Conservation (phyloP, 163 green algal genomes). For the Scenedesmus sp. region DNA sequence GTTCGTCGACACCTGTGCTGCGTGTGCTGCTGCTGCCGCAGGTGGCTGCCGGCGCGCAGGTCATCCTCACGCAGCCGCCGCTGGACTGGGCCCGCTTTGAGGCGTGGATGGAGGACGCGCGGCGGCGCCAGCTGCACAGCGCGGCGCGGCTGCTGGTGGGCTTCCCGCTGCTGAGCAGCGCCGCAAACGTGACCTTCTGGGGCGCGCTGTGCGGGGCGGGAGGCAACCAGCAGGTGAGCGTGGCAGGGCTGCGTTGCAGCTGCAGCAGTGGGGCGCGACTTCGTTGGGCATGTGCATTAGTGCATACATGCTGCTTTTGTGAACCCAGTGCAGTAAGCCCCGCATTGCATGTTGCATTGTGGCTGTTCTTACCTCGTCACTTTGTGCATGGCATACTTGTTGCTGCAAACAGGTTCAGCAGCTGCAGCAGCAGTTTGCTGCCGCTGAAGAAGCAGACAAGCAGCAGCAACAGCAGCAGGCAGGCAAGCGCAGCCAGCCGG, state of each 20-base stretch:
- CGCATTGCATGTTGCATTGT: no score
- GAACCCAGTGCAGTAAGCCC: neutral
- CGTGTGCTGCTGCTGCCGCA: constrained; percentile 42
- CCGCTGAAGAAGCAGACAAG: neutral
- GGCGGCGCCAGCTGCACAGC: constrained; percentile 49
- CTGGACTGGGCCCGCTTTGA: constrained; percentile 76
- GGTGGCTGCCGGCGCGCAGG: constrained; percentile 75
- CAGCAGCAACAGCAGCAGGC: neutral
- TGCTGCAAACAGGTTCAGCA: neutral
- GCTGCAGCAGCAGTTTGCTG: constrained; percentile 45
- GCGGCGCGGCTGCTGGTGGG: constrained; percentile 64
- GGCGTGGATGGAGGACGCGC: constrained; percentile 71
- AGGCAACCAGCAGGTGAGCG: constrained; percentile 38
- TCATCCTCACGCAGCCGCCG: constrained; percentile 88
- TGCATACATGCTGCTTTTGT: neutral
- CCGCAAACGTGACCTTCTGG: constrained; percentile 82
- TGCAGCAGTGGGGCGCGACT: neutral
- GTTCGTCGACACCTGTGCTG: neutral
- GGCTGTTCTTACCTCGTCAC: no score
- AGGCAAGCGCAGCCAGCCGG: neutral
- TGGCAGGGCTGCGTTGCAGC: constrained; percentile 24
- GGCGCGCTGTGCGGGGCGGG: constrained; percentile 67
- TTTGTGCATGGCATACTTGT: no score
- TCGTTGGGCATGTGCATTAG: neutral
- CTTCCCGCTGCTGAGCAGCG: constrained; percentile 70